Conservation (phyloP, 768 basidiomycete genomes). For the Termitomyces sp. region DNA sequence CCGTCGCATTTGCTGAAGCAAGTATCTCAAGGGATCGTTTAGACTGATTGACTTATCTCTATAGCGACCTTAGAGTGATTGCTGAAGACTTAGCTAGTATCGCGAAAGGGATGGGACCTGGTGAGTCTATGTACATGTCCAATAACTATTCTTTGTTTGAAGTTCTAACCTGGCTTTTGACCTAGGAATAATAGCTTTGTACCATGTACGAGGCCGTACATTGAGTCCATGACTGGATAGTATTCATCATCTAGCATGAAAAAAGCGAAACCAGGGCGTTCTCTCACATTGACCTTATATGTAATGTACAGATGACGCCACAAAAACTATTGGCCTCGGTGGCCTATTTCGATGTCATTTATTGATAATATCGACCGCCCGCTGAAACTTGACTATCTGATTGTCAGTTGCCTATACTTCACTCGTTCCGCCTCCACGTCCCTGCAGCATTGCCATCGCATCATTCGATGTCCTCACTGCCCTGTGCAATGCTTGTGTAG, state of each 20-base stretch:
- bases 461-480: conserved; percentile 55
- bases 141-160: no score
- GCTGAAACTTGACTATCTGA: conserved; percentile 61
- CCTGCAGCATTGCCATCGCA: conserved; percentile 54
- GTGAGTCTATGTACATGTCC: no score
- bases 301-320: not conserved
- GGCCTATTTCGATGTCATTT: conserved; percentile 31
- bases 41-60: not conserved
- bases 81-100: conserved; percentile 22
- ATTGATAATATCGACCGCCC: conserved; percentile 66
- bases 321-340: not conserved
- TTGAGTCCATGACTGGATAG: no score
- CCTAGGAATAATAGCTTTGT: no score
- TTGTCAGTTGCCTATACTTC: conserved; percentile 46
- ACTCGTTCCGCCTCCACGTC: conserved; percentile 31
- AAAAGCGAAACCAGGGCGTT: no score
- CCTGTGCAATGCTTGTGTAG: conserved; percentile 61
- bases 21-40: not conserved
- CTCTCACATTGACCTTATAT: no score
- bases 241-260: no score
- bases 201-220: no score
- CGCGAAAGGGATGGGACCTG: no score
- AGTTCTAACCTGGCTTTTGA: no score
- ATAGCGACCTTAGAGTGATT: not conserved
- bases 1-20: conserved; percentile 4